These are phyloP conservation scores for Erodium moschatum DNA, from an alignment of 441 rosid species.

Conservation along the genomic window DNA sequence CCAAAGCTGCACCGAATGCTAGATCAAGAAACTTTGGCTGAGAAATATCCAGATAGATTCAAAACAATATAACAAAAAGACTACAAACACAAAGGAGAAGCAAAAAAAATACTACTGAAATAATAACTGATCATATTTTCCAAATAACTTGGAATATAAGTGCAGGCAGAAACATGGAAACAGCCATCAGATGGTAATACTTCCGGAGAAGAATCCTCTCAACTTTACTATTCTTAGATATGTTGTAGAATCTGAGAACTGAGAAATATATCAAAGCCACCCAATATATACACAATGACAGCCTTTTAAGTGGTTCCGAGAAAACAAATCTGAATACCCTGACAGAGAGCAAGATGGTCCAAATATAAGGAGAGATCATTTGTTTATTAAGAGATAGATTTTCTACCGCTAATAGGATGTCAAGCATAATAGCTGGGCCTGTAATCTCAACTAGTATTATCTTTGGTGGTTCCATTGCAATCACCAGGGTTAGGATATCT, in stretches of 20 bases:
- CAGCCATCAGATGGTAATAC: constrained; percentile 94
- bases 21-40: constrained; percentile 94
- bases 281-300: constrained; percentile 78
- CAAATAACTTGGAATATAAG: constrained; percentile 77
- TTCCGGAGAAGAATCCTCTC: constrained; percentile 96
- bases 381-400: constrained; percentile 5
- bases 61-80: constrained; percentile 13
- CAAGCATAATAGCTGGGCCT: background rate
- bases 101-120: background rate
- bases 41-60: constrained; percentile 19
- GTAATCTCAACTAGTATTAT: background rate
- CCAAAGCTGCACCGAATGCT: constrained; percentile 92
- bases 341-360: constrained; percentile 17
- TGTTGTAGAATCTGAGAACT: constrained; percentile 62
- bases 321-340: constrained; percentile 70
- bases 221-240: constrained; percentile 73
- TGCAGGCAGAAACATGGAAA: constrained; percentile 87
- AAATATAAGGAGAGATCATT: constrained; percentile 18
- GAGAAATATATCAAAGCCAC: constrained; percentile 50
- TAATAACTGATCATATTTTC: constrained; percentile 13
- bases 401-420: background rate
- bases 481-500: background rate
- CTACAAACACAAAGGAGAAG: constrained; percentile 8
- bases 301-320: constrained; percentile 66
- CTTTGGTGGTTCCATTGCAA: background rate